Evolutionary conservation across 345 rosid species (phyloP).

Genomic region (Cochlearia excelsa): DNA sequence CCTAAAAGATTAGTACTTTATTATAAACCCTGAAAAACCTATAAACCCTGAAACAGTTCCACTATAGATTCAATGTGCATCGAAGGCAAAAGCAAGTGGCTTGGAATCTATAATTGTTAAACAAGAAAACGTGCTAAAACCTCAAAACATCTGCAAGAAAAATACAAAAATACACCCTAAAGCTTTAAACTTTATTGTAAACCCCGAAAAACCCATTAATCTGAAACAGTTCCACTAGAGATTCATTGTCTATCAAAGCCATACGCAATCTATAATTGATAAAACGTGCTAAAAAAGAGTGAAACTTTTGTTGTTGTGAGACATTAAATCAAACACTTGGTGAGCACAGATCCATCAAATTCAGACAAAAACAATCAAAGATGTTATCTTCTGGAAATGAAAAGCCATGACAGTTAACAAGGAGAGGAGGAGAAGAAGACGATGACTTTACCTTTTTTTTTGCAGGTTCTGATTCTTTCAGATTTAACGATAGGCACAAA

Average conservation of each 20-base stretch:
- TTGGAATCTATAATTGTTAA: conserved; percentile 8
- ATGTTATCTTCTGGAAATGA: neutral
- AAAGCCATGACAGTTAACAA: neutral
- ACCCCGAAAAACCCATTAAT: conserved; percentile 18
- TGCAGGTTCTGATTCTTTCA: conserved; percentile 10
- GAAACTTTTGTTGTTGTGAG: neutral
- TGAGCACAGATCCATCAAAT: conserved; percentile 18
- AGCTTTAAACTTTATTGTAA: neutral
- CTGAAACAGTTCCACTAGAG: neutral
- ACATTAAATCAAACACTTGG: conserved; percentile 13
- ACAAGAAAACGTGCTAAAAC: neutral
- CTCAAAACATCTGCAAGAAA: neutral
- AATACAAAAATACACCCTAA: neutral
- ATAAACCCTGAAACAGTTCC: conserved; percentile 14
- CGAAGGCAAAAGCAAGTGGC: conserved; percentile 4
- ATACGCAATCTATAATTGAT: no score
- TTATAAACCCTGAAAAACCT: conserved; percentile 17
- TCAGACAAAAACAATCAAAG: neutral
- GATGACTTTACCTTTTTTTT: conserved; percentile 22
- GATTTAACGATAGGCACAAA: conserved; percentile 25
- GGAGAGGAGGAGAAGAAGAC: neutral
- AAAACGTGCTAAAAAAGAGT: no score
- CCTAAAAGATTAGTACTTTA: neutral
- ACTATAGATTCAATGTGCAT: neutral
- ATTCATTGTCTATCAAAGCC: no score